phyloP scores from a whole-genome alignment of 2,329 filamentous ascomycete genomes.

The Cryphonectria radicalis region DNA sequence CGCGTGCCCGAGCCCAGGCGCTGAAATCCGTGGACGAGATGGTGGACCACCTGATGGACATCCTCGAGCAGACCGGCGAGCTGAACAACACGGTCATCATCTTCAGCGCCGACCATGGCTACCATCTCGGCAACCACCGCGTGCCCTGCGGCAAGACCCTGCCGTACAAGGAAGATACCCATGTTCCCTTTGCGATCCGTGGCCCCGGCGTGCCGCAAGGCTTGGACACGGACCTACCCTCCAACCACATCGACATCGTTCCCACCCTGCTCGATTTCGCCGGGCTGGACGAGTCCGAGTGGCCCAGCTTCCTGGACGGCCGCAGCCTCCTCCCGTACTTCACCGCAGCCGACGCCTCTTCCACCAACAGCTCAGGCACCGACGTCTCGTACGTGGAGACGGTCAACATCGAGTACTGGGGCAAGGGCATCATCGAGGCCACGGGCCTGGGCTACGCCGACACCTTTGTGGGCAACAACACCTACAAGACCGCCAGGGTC shows the following conservation, averaged over 20 bases:
- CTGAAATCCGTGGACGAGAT: constrained; percentile 50
- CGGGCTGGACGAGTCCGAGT: constrained; percentile 39
- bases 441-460: constrained; percentile 38
- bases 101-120: constrained; percentile 28
- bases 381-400: constrained; percentile 51
- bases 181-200: constrained; percentile 62
- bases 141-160: constrained; percentile 51
- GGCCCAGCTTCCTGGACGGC: constrained; percentile 29
- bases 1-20: constrained; percentile 49
- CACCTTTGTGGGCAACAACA: constrained; percentile 48
- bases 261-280: constrained; percentile 60
- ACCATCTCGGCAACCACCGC: constrained; percentile 28
- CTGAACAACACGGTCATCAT: constrained; percentile 29
- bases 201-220: constrained; percentile 58
- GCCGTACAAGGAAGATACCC: constrained; percentile 62
- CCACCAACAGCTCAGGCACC: constrained; percentile 37
- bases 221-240: constrained; percentile 50
- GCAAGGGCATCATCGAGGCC: constrained; percentile 46
- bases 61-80: constrained; percentile 31
- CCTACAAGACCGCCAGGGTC: constrained; percentile 65
- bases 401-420: constrained; percentile 64
- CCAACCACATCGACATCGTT: constrained; percentile 66
- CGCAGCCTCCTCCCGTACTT: constrained; percentile 51
- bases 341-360: constrained; percentile 57
- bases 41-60: constrained; percentile 42